A percentile compares a stretch with the other conserved stretches of the same genome.
Evolutionary conservation across 2,329 filamentous ascomycete species (phyloP).

Genomic region (Colletotrichum endophyticum): DNA sequence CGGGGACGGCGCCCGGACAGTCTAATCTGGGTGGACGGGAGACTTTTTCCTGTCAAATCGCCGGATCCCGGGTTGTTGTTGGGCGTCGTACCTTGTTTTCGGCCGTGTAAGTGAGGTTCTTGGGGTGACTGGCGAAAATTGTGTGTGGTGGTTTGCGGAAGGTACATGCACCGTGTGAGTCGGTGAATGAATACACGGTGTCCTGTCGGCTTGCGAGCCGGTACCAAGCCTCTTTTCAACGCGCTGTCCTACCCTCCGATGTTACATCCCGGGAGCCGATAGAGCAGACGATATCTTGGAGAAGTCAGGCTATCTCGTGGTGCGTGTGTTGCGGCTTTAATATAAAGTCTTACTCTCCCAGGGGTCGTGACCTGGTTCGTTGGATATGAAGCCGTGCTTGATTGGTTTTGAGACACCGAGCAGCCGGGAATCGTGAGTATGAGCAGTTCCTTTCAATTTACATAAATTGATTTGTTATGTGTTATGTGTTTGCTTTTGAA

Average conservation of each 20-base stretch:
- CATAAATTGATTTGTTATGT: not conserved
- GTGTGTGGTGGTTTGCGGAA: not conserved
- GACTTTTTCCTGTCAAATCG: not conserved
- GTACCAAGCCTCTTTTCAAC: not conserved
- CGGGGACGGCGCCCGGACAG: not conserved
- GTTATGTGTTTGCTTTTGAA: not conserved
- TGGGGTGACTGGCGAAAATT: not conserved
- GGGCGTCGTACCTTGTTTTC: not conserved
- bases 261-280: not conserved
- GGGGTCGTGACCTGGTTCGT: not conserved
- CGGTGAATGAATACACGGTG: not conserved
- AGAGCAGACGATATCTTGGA: not conserved
- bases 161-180: not conserved
- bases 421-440: not conserved
- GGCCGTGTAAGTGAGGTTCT: conserved; percentile 17
- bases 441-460: not conserved
- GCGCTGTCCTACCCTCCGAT: conserved; percentile 2
- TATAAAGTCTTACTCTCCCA: not conserved
- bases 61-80: not conserved
- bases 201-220: not conserved
- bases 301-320: not conserved
- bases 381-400: not conserved
- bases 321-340: not conserved
- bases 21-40: not conserved
- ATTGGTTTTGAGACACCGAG: not conserved